These are phyloP conservation scores for Casuarina equisetifolia DNA, from an alignment of 306 rosid genomes.

Conservation along the genomic window DNA sequence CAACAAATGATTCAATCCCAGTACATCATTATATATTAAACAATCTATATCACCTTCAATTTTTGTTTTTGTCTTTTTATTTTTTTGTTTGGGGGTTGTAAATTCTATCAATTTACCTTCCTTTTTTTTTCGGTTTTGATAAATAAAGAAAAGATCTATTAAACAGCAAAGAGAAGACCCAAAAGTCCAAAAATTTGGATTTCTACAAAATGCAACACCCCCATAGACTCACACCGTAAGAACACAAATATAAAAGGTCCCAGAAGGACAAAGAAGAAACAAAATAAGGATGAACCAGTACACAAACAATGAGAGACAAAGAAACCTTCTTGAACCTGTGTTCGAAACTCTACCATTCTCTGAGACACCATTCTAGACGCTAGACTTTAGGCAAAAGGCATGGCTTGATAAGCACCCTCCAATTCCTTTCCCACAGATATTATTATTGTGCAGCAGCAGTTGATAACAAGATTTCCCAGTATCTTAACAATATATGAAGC, in stretches of 20 bases:
- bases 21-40: not conserved
- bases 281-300: not conserved
- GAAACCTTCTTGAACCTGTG: not conserved
- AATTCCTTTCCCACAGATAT: not conserved
- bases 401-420: not conserved
- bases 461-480: not conserved
- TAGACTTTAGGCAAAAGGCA: not conserved
- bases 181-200: not conserved
- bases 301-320: not conserved
- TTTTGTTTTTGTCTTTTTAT: not conserved
- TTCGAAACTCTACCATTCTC: not conserved
- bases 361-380: not conserved
- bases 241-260: too few species aligned
- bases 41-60: not conserved
- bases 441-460: not conserved
- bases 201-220: too few species aligned
- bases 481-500: not conserved
- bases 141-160: not conserved
- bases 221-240: too few species aligned
- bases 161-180: not conserved
- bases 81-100: not conserved
- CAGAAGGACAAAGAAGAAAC: too few species aligned
- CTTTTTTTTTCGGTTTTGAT: not conserved
- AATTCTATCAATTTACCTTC: not conserved
- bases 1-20: not conserved